phyloP scores from a whole-genome alignment of 2,329 filamentous ascomycete species.

The Sporothrix brunneoviolacea region DNA sequence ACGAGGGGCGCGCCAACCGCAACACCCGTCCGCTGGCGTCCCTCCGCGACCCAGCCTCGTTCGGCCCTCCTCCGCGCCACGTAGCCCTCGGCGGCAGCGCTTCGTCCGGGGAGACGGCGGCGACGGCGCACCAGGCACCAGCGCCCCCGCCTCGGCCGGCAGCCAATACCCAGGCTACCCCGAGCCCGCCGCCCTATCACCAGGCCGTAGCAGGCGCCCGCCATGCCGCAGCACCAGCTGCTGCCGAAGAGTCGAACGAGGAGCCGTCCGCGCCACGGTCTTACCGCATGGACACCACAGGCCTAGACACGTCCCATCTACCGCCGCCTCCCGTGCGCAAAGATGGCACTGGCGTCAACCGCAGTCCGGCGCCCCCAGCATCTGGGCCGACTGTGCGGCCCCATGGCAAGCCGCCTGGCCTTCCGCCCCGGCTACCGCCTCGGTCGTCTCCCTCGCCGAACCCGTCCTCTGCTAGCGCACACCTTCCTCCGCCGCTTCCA shows the following conservation, averaged over 20 bases:
- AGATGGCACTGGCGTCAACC: constrained; percentile 32
- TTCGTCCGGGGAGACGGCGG: constrained; percentile 15
- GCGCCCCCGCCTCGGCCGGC: constrained; percentile 19
- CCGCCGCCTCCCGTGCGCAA: constrained; percentile 61
- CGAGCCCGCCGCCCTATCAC: neutral
- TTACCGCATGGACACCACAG: constrained; percentile 64
- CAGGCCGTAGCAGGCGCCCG: constrained; percentile 13
- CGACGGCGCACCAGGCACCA: constrained; percentile 29
- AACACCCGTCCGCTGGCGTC: constrained; percentile 56
- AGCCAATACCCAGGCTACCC: neutral
- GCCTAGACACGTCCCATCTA: constrained; percentile 60
- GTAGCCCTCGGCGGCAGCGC: constrained; percentile 21
- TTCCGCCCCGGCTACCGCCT: constrained; percentile 37
- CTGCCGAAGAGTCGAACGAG: constrained; percentile 22
- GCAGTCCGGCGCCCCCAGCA: constrained; percentile 24
- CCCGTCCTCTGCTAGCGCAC: neutral
- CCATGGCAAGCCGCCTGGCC: constrained; percentile 16
- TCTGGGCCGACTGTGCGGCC: constrained; percentile 11
- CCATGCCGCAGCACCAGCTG: constrained; percentile 13
- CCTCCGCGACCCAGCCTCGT: constrained; percentile 68
- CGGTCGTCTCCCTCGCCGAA: constrained; percentile 10
- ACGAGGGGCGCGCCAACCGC: constrained; percentile 27
- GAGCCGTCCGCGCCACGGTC: constrained; percentile 51
- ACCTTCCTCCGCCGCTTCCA: constrained; percentile 22
- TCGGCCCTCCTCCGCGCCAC: constrained; percentile 74